Evolutionary conservation across 805 yeast genomes (phyloP), one percentile per base, ranked within the genome.

Genomic region (Trichomonascus vanleenenianus): DNA sequence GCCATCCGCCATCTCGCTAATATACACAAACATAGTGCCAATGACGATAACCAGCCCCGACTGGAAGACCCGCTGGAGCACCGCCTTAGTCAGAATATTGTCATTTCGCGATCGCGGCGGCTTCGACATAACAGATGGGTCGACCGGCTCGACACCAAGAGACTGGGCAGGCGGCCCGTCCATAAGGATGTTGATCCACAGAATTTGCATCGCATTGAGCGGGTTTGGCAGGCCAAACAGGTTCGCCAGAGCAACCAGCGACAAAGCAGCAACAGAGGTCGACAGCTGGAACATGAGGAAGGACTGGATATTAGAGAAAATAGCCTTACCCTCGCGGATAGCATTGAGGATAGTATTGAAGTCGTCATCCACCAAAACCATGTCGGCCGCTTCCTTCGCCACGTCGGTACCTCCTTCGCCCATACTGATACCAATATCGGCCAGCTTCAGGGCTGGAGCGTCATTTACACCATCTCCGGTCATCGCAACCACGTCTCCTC

Each of bases 151-250:
- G 30, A 93, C 97, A 48, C 98, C 98, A 38, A 91, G 71, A 0
- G 95, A 85, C 68, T 91, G 98, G 1, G 97, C 97, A 3, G 98
- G 98, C 9, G 98, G 98, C 1, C 98, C 98, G 68, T 91, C 98
- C 98, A 91, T 91, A 47, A 91, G 73, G 51, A 91, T 93, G 63
- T 91, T 91, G 62, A 91, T 91, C 97, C 97, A 91, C 57, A 91
- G 71, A 56, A 91, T 93, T 71, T 93, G 97, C 98, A 91, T 91
- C 25, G 98, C 96, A 61, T 91, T 91, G 56, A 91, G 74, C 9
- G 98, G 98, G 56, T 87, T 89, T 42, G 96, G 96, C 49, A 91
- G 72, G 48, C 85, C 85, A 59, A 89, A 81, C 46, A 89, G 67
- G 1, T 97, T 91, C 1, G 96, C 75, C 52, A 89, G 70, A 1